Conservation (phyloP, 441 rosid species). For the Euphorbia schlechtendalii region DNA sequence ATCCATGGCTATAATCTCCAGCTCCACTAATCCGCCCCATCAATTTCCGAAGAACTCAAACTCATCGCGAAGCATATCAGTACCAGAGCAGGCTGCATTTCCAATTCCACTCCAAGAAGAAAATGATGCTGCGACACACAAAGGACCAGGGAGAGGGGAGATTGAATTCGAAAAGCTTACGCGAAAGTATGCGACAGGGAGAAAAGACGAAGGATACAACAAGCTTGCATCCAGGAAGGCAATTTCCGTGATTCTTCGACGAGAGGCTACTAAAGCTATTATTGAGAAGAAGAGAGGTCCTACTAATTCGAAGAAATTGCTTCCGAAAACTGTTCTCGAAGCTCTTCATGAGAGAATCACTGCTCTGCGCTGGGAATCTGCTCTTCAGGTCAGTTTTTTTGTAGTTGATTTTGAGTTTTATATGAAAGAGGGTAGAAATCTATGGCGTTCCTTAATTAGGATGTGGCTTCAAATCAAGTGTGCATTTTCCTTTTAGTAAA, state of each 20-base stretch:
- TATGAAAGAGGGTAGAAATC: not conserved
- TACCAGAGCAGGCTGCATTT: not conserved
- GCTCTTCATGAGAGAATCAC: constrained; percentile 80
- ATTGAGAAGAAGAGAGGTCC: constrained; percentile 74
- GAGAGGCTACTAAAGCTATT: constrained; percentile 72
- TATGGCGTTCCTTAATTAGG: not conserved
- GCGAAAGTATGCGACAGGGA: constrained; percentile 41
- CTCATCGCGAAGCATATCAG: constrained; percentile 9
- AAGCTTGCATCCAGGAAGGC: constrained; percentile 83
- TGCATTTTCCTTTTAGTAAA: not conserved
- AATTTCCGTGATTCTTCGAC: constrained; percentile 53
- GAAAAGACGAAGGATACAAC: constrained; percentile 45
- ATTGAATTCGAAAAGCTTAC: constrained; percentile 32
- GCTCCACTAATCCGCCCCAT: constrained; percentile 25
- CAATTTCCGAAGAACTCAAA: constrained; percentile 8
- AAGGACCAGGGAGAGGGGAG: constrained; percentile 26
- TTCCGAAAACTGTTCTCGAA: constrained; percentile 78
- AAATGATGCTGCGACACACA: constrained; percentile 13
- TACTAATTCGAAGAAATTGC: constrained; percentile 60
- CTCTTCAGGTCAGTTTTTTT: constrained; percentile 47
- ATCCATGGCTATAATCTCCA: constrained; percentile 36
- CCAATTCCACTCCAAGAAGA: constrained; percentile 2
- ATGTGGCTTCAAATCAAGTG: not conserved
- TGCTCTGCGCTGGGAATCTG: constrained; percentile 87
- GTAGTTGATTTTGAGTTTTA: not conserved